Conservation (phyloP, 805 yeast species). For the Cyberlindnera meyerae region DNA sequence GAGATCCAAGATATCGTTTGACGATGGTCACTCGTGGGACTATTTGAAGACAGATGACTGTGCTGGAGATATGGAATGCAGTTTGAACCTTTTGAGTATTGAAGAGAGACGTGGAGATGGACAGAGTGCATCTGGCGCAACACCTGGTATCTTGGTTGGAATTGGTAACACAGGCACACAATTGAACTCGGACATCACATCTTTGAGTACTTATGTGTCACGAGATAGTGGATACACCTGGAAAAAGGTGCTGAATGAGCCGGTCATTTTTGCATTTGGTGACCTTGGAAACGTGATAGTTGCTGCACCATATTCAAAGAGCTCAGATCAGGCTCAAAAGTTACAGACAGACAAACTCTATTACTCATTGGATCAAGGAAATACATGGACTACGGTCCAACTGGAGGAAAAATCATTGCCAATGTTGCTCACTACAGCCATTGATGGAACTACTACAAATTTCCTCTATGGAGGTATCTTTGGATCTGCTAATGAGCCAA, state of each 20-base stretch:
- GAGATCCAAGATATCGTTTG: constrained; percentile 33
- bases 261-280: constrained; percentile 58
- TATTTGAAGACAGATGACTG: constrained; percentile 26
- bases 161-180: constrained; percentile 34
- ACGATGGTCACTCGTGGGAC: constrained; percentile 36
- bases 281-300: constrained; percentile 74
- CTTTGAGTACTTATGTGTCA: constrained; percentile 53
- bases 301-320: constrained; percentile 34
- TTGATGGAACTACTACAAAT: constrained; percentile 67
- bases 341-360: constrained; percentile 30
- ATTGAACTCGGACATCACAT: constrained; percentile 13
- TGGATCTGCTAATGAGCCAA: constrained; percentile 5
- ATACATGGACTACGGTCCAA: constrained; percentile 49
- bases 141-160: constrained; percentile 43
- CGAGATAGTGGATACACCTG: constrained; percentile 80
- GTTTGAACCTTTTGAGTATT: constrained; percentile 33
- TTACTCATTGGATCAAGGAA: constrained; percentile 73
- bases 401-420: constrained; percentile 44
- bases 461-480: constrained; percentile 48
- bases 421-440: constrained; percentile 45
- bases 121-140: constrained; percentile 28
- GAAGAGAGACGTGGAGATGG: constrained; percentile 30
- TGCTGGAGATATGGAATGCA: constrained; percentile 26
- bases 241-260: constrained; percentile 48
- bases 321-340: constrained; percentile 29